Evolutionary conservation across 805 yeast genomes (phyloP), one percentile per base, ranked within the genome.

Genomic region (Metschnikowia orientalis): DNA sequence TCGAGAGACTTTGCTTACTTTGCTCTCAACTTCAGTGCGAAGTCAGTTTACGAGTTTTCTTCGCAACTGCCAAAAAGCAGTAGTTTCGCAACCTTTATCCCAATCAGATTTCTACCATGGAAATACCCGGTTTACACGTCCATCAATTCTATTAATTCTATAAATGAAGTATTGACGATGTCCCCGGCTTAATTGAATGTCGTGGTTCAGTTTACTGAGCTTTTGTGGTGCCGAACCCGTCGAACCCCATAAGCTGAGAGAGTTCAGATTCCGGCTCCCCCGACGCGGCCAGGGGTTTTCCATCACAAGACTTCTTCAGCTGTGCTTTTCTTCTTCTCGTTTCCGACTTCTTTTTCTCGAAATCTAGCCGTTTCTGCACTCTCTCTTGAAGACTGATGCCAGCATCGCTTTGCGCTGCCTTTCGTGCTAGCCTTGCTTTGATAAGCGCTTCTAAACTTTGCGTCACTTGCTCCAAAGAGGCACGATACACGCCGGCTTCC

Each of bases 181-280:
- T n/a, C n/a, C n/a, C n/a, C n/a, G n/a, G n/a, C n/a, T n/a, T n/a
- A n/a, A n/a, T n/a, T n/a, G n/a, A n/a, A n/a, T n/a, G n/a, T n/a
- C n/a, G n/a, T n/a, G n/a, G n/a, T n/a, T n/a, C n/a, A n/a, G n/a
- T 14, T 32, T 28, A 34, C 18, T 18, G 16, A 20, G 34, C 21
- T 18, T 39, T 77, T 2, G 79, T 61, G 6, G 70, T 49, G 0
- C 73, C 75, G 54, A 80, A 80, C 2, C 71, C 68, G 1, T 57
- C 44, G 41, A 82, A 76, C 2, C 89, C 89, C 85, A 81, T 79
- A 40, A 68, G 40, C 18, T 51, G 38, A 40, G 17, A 55, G 63
- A 38, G 41, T 45, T n/a, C 47, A 37, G 24, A 34, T 43, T 10
- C 35, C 41, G 27, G 41, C 41, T 34, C 38, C 24, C 18, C 28